Conservation (phyloP, 306 rosid species). For the Casuarina glauca region DNA sequence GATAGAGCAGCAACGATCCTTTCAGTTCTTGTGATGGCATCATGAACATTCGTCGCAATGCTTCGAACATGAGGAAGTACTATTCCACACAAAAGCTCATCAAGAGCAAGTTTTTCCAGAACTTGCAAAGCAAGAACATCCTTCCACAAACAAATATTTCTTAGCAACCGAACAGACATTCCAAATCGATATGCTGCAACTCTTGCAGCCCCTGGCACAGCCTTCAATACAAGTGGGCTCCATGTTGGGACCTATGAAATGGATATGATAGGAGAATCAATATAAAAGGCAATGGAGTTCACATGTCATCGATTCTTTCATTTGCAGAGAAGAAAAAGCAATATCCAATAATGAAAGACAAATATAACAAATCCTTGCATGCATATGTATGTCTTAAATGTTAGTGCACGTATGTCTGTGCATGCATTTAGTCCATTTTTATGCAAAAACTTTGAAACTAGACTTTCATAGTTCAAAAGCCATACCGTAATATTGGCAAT, state of each 20-base stretch:
- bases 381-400: neutral
- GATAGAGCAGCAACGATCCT: slow-evolving; percentile 72
- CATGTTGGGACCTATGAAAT: slow-evolving; percentile 79
- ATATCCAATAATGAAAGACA: slow-evolving; percentile 7
- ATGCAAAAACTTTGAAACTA: slow-evolving; percentile 4
- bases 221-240: slow-evolving; percentile 68
- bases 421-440: neutral
- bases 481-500: slow-evolving; percentile 70
- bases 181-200: slow-evolving; percentile 92
- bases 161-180: slow-evolving; percentile 79
- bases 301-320: neutral
- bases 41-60: slow-evolving; percentile 75
- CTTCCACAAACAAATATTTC: slow-evolving; percentile 89
- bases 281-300: neutral
- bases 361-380: slow-evolving; percentile 18
- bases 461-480: slow-evolving; percentile 4
- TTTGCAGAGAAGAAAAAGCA: neutral
- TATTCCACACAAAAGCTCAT: slow-evolving; percentile 79
- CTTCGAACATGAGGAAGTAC: slow-evolving; percentile 81
- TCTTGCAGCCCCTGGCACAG: slow-evolving; percentile 89
- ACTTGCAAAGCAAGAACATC: slow-evolving; percentile 74
- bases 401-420: neutral
- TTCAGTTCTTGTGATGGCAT: slow-evolving; percentile 90
- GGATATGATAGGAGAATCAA: slow-evolving; percentile 19
- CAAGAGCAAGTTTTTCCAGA: slow-evolving; percentile 85